Base-by-base conservation (phyloP, 2,329 filamentous ascomycete genomes). In the Microsporum ferrugineum region DNA sequence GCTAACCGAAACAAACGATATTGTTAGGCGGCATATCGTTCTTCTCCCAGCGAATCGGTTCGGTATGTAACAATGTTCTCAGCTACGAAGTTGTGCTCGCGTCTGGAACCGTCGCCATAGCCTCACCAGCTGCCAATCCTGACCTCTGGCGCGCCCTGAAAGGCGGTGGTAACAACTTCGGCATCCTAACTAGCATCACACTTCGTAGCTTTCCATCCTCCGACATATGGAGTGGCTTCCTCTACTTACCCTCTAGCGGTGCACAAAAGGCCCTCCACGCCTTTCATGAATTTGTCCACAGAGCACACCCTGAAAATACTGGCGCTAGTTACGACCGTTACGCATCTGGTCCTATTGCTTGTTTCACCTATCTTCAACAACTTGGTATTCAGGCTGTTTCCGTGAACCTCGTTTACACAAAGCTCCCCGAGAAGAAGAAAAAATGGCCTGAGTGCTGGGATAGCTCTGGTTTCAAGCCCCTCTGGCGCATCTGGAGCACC, bases 61-160 rank as follows among this genome's bases (percentile, higher is more conserved):
- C 77, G 71, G 77, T 75, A 23, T 76, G 75, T 59, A 79, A 80
- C 66, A 77, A 73, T 33, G 72, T 82, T 5, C 60, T 76, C 17
- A 75, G 76, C 60, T 80, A 71, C 63, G 49, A 64, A 58, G 55
- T 64, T 10, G 57, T 84, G 3, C 72, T 82, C 1, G 76, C 77
- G n/a, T 74, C 79, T 62, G 78, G 79, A 3, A 67, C 71, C 4
- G 72, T 82, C 38, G 69, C 79, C 31, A 76, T 73, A 38, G 74
- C 71, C 29, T 71, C 69, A 23, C 62, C 61, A 2, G 61, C 60
- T 0, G 55, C 56, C 2, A 69, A 72, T 34, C 61, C 68, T 0
- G 65, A 59, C 36, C 57, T 62, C 10, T 62, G 57, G 57, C 68
- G 67, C 53, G 75, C 75, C 27, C 64, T 78, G 43, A 77, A 77